Evolutionary conservation across 2,329 filamentous ascomycete genomes (phyloP).

Genomic region (Fusarium oligoseptatum): DNA sequence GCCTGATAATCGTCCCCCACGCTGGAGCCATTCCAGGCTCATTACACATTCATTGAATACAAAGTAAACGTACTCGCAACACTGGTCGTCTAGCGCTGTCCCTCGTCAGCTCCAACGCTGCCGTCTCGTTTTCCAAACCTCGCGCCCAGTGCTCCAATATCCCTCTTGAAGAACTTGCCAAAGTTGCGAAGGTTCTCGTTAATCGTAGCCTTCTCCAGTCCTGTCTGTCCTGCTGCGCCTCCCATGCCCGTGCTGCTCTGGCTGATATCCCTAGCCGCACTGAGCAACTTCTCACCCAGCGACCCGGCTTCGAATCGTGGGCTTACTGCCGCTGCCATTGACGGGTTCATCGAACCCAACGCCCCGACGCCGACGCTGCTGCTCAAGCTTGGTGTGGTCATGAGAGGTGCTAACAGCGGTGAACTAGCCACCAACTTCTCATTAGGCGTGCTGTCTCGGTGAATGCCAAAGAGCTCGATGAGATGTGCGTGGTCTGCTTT

Average conservation of each 20-base stretch:
- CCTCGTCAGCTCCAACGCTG: conserved; percentile 51
- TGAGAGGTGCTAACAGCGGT: conserved; percentile 77
- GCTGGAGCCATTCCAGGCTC: background rate
- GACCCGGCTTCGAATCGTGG: conserved; percentile 83
- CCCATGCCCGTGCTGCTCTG: conserved; percentile 57
- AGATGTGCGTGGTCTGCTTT: conserved; percentile 86
- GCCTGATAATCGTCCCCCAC: background rate
- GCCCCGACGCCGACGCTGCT: conserved; percentile 53
- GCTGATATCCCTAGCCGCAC: conserved; percentile 87
- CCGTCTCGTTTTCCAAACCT: conserved; percentile 76
- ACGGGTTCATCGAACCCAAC: conserved; percentile 54
- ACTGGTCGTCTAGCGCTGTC: conserved; percentile 27
- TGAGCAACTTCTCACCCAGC: conserved; percentile 89
- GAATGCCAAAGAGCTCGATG: conserved; percentile 84
- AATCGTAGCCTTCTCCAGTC: conserved; percentile 75
- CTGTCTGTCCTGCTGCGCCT: conserved; percentile 54
- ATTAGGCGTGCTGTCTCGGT: conserved; percentile 81
- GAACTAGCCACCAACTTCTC: conserved; percentile 79
- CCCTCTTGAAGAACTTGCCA: conserved; percentile 94
- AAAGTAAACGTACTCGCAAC: background rate
- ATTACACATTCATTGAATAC: background rate
- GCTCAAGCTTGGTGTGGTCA: conserved; percentile 59
- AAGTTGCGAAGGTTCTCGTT: conserved; percentile 97
- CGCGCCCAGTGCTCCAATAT: conserved; percentile 81
- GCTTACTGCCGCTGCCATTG: conserved; percentile 56